Conservation (phyloP, 2,329 filamentous ascomycete species). For the Ophiostoma perfectum region DNA sequence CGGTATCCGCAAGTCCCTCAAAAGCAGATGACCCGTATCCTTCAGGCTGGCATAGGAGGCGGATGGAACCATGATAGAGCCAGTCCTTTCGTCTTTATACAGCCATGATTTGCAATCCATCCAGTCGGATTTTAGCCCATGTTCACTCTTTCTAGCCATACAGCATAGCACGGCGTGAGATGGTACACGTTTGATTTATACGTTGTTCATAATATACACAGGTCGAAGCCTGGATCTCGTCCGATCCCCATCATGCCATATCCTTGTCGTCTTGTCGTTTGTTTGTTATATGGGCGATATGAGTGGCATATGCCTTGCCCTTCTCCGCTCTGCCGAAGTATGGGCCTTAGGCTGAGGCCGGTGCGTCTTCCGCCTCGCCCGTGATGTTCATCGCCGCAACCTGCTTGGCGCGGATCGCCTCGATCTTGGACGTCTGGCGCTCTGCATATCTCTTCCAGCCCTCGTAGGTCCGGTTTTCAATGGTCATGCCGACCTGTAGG, state of each 20-base stretch:
- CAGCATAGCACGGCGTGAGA: not conserved
- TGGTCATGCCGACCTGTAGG: conserved; percentile 69
- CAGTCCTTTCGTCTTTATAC: not conserved
- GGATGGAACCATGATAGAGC: not conserved
- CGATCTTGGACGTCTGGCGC: conserved; percentile 40
- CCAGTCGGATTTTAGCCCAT: not conserved
- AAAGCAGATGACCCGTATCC: too few species aligned
- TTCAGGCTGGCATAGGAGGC: too few species aligned
- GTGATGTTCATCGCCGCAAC: conserved; percentile 11
- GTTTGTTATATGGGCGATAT: not conserved
- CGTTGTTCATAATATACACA: conserved; percentile 17
- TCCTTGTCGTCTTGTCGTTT: not conserved
- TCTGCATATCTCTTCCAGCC: conserved; percentile 77
- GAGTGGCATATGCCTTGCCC: not conserved
- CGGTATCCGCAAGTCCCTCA: conserved; percentile 28
- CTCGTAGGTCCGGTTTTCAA: conserved; percentile 77
- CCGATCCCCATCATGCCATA: not conserved
- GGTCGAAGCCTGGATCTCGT: conserved; percentile 11
- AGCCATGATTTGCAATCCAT: not conserved
- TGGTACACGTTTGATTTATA: not conserved
- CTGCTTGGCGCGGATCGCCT: conserved; percentile 36
- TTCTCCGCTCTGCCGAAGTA: not conserved
- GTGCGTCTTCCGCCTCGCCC: conserved; percentile 9
- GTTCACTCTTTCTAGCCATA: not conserved
- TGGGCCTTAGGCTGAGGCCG: not conserved